Percentiles rank a stretch among this genome's conserved stretches.
phyloP scores from a whole-genome alignment of 805 yeast species.

The Babjeviella inositovora region DNA sequence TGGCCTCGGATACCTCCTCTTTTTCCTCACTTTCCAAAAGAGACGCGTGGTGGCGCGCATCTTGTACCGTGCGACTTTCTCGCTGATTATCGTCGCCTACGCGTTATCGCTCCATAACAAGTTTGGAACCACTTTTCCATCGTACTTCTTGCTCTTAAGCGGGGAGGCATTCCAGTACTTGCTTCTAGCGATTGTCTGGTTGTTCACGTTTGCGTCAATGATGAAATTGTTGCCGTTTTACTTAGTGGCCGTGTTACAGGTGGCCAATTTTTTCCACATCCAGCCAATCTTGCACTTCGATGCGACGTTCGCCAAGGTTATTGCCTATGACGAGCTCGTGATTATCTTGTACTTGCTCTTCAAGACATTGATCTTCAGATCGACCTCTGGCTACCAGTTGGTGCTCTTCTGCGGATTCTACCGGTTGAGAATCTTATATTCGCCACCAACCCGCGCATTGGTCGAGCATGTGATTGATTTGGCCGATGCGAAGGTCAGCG shows the following conservation, averaged over 20 bases:
- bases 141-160: slow-evolving; percentile 46
- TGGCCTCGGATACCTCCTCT: slow-evolving; percentile 17
- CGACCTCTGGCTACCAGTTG: slow-evolving; percentile 56
- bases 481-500: too few species aligned
- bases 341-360: slow-evolving; percentile 33
- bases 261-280: slow-evolving; percentile 23
- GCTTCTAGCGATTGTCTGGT: slow-evolving; percentile 39
- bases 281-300: slow-evolving; percentile 19
- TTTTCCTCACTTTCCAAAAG: slow-evolving; percentile 15
- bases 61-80: slow-evolving; percentile 33
- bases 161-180: slow-evolving; percentile 66
- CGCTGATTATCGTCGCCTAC: slow-evolving; percentile 40
- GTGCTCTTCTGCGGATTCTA: slow-evolving; percentile 38
- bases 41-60: slow-evolving; percentile 27
- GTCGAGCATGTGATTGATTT: too few species aligned
- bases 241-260: slow-evolving; percentile 40
- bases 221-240: slow-evolving; percentile 51
- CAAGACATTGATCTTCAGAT: slow-evolving; percentile 48
- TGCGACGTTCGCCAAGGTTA: slow-evolving; percentile 19
- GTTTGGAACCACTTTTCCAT: slow-evolving; percentile 45
- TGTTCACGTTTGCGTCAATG: slow-evolving; percentile 43
- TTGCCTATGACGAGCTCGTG: slow-evolving; percentile 46
- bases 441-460: slow-evolving; percentile 25
- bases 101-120: slow-evolving; percentile 37
- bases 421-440: slow-evolving; percentile 57